Evolutionary conservation across 1,139 yeast genomes (phyloP), one percentile per base, ranked within the genome.

Genomic region (Hanseniaspora uvarum): DNA sequence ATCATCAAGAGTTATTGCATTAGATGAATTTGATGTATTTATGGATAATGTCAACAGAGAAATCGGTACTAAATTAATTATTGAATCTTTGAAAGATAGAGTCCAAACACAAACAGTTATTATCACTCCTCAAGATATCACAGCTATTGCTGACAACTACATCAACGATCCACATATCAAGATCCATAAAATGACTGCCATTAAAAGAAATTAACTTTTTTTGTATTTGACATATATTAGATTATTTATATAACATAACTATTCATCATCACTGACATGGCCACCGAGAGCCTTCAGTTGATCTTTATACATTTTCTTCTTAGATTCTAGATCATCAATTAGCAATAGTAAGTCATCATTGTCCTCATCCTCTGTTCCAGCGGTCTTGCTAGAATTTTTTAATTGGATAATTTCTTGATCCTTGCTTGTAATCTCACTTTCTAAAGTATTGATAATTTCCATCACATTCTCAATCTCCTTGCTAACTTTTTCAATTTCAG

Each of bases 21-120:
- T 94, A 56, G 99, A 94, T 68, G 99, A 94, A 67, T 94, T 92
- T 66, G 99, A 94, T 70, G 98, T 94, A 31, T 94, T 83, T 62
- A 92, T 94, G 98, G 99, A 94, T 67, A 87, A 89, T 48, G 86
- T 87, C 28, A 89, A 89, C 63, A 77, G 98, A 60, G 76, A 83
- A 47, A 79, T 85, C 54, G 88, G 96, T 59, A 80, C 94, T 64
- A 75, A 78, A 55, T 71, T 89, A 60, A 80, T 94, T 63, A 73
- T 88, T 55, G 77, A 76, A 24, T 86, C 88, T 58, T 76, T 89
- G 46, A 68, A 77, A 19, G 71, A 73, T 37, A 76, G 77, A 57
- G 72, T 81, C 0, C 76, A 81, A 58, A 80, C 89, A 0, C 98
- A 92, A 68, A 84, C 95, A 4, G 84, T 92, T 16, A 86, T 94